Evolutionary conservation across 805 yeast species (phyloP), one percentile per base, ranked within the genome.

Genomic region (Torulaspora indica): DNA sequence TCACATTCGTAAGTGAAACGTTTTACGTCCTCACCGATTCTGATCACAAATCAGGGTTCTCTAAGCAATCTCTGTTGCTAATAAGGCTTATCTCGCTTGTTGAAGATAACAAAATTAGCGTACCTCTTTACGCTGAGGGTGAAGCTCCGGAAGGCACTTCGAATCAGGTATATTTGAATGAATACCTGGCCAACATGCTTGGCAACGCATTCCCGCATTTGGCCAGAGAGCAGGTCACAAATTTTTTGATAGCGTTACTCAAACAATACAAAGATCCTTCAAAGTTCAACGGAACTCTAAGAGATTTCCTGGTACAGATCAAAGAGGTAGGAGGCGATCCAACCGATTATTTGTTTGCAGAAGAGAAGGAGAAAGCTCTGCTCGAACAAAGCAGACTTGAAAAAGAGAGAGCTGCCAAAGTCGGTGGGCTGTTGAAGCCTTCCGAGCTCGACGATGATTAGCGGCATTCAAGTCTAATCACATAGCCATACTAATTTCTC

Each of bases 41-140:
- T 7, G 99, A 93, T 67, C 99, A 93, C 68, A 91, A 93, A 70
- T 87, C 98, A 22, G 98, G 98, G 1, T 93, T 93, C 72, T 78
- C 83, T 49, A 76, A 81, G 54, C 99, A 93, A 70, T 76, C 95
- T 6, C 84, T 85, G 59, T 73, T 95, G 51, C 75, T 93, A 56
- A 82, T 95, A 46, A 85, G 81, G 63, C 75, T 93, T 68, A 79
- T 93, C 51, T 85, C 85, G 47, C 71, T 91, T 48, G 93, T 91
- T 10, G 86, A 86, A 62, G 83, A 79, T 50, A 76, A 81, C 47
- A 81, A 78, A 49, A 85, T 93, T 44, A 69, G 77, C 10, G 82
- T 78, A 38, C 95, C 98, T 24, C 73, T 93, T 46, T 91, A 88
- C 61, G 71, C 79, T 13, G 76, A 79, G n/a, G 88, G 80, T 25